Conservation (phyloP, 371 early-diverging fungal genomes). For the Apophysomyces sp. region DNA sequence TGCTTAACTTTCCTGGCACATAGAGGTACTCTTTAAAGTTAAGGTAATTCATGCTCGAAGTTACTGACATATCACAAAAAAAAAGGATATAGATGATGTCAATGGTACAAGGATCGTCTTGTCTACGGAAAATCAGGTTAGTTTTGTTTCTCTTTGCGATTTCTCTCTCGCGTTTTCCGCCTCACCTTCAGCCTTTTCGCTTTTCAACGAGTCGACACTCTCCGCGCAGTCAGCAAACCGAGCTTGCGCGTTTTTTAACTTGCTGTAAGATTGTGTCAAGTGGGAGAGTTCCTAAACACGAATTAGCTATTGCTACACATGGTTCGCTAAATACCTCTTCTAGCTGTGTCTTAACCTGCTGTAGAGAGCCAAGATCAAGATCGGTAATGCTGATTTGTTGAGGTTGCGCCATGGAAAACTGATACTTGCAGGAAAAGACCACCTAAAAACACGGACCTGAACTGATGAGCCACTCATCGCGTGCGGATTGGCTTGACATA, state of each 20-base stretch:
- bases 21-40: conserved; percentile 67
- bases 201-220: conserved; percentile 45
- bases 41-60: conserved; percentile 10
- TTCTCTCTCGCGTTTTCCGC: conserved; percentile 20
- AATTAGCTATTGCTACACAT: not conserved
- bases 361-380: conserved; percentile 81
- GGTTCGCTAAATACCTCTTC: conserved; percentile 66
- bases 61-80: conserved; percentile 3
- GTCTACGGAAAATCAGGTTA: conserved; percentile 31
- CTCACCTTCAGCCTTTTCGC: conserved; percentile 43
- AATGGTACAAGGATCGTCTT: conserved; percentile 80
- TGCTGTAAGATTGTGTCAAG: conserved; percentile 79
- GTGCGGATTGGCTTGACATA: too few species aligned
- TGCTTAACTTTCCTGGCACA: conserved; percentile 85
- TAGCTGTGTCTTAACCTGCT: conserved; percentile 80
- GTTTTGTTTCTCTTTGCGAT: conserved; percentile 20
- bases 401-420: conserved; percentile 7
- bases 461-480: not conserved
- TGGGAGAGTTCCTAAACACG: conserved; percentile 74
- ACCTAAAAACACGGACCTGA: not conserved
- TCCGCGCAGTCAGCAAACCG: conserved; percentile 84
- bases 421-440: not conserved
- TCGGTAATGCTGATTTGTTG: conserved; percentile 79
- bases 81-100: conserved; percentile 60
- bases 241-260: conserved; percentile 85